Evolutionary conservation across 1,284 basidiomycete species (phyloP), one percentile per base, ranked within the genome.

Genomic region (Boletellus deceptivus): DNA sequence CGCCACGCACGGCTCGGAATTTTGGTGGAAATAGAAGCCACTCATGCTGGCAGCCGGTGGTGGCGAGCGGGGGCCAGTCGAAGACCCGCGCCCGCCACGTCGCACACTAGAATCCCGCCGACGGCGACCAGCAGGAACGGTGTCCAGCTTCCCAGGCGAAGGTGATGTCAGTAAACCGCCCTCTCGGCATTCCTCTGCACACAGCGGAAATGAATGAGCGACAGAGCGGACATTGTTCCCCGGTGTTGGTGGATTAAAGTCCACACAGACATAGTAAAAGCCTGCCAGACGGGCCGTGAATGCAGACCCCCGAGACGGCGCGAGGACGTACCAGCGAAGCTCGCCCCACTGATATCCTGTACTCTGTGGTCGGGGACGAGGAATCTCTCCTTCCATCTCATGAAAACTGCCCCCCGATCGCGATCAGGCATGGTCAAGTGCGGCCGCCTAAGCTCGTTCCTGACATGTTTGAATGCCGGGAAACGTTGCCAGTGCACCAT

Each of bases 311-410:
- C 10, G 25, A 16, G 36, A 33, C 14, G 24, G 45, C 20, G 44
- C 20, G 33, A 9, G 38, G 37, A 74, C 80, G 64, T 60, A 91
- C 93, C 93, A 55, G 93, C 94, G 72, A 96, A 98, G 66, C 90
- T 93, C 5, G 95, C 95, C 27, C 95, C 95, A 61, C 84, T 93
- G 69, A 98, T 97, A 70, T 96, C 93, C 65, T 91, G 84, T 42
- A 96, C 92, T 52, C 86, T 82, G 70, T 96, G 92, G 69, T 96
- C 91, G 9, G 95, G 95, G 13, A 98, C 92, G 52, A 98, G 75
- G 70, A 98, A 98, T 61, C 87, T 81, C 72, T 98, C 95, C 72
- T 98, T 98, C 90, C 94, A 97, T 53, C 95, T 79, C 89, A 98
- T 93, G 68, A 98, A 98, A 24, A 90, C 83, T 18, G 84, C 85